phyloP scores from a whole-genome alignment of 2,329 filamentous ascomycete genomes.

The Pyrenochaeta sp. region DNA sequence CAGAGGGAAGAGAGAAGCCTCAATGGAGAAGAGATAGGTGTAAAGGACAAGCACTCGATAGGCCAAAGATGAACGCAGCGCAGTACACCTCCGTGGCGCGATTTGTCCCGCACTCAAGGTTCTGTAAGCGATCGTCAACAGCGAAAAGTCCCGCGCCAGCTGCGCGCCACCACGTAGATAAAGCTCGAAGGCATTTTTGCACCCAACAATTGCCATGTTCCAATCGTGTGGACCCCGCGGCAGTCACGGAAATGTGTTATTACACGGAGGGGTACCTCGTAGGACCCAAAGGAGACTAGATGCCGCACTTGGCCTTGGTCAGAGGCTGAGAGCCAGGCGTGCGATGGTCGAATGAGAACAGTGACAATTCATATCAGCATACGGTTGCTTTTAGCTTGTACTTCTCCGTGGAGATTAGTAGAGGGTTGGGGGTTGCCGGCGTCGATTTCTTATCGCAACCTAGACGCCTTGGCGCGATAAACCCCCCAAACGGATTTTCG shows the following conservation, averaged over 20 bases:
- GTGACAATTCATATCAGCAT: conserved; percentile 24
- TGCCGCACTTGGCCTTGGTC: conserved; percentile 9
- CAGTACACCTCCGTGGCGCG: conserved; percentile 23
- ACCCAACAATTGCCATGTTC: conserved; percentile 2
- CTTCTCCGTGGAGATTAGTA: conserved; percentile 38
- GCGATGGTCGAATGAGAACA: conserved; percentile 14
- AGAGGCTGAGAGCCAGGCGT: conserved; percentile 10
- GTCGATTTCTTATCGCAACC: conserved; percentile 16
- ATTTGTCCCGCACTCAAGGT: conserved; percentile 9
- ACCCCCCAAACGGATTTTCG: conserved; percentile 4
- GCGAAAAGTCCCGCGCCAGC: conserved; percentile 5
- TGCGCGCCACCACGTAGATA: conserved; percentile 6
- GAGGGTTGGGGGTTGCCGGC: neutral
- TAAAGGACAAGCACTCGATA: conserved; percentile 5
- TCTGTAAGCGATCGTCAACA: neutral
- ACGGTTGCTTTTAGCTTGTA: conserved; percentile 3
- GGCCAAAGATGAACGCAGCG: conserved; percentile 1
- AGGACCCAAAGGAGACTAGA: neutral
- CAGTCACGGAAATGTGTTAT: conserved; percentile 26
- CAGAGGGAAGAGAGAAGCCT: neutral
- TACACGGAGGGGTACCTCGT: neutral
- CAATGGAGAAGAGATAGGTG: neutral
- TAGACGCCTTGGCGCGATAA: conserved; percentile 11
- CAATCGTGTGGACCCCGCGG: conserved; percentile 23
- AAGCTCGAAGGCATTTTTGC: neutral